These are phyloP conservation scores for Nasturtium officinale DNA, from an alignment of 345 rosid species.

Conservation along the genomic window DNA sequence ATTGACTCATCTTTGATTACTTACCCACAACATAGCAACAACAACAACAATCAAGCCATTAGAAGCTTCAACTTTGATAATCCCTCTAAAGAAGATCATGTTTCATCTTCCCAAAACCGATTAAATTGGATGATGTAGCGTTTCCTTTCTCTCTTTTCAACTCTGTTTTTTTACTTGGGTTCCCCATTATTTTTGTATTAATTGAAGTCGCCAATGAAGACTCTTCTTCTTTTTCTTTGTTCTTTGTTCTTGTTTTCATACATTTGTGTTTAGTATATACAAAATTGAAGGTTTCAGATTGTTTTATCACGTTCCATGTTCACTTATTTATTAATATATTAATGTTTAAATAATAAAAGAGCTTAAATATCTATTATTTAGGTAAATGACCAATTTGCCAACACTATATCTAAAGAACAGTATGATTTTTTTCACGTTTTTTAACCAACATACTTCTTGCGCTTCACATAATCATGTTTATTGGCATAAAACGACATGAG, in stretches of 20 bases:
- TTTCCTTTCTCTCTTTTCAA: not conserved
- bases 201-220: not conserved
- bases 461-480: not conserved
- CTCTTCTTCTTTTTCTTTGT: not conserved
- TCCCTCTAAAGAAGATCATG: conserved; percentile 38
- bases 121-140: conserved; percentile 41
- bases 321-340: not conserved
- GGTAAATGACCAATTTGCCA: not conserved
- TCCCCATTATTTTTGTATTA: conserved; percentile 3
- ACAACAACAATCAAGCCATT: conserved; percentile 16
- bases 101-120: conserved; percentile 38
- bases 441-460: not conserved
- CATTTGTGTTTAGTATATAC: conserved; percentile 25
- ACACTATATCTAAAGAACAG: not conserved
- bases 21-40: conserved; percentile 23
- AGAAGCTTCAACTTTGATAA: conserved; percentile 40
- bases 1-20: conserved; percentile 11
- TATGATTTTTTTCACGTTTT: not conserved
- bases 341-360: not conserved
- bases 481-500: not conserved
- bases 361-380: not conserved
- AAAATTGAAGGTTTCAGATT: conserved; percentile 12
- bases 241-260: conserved; percentile 1
- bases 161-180: not conserved
- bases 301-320: conserved; percentile 1